Evolutionary conservation across 163 green algal species (phyloP), one percentile per base, ranked within the genome.

Genomic region (Scenedesmus sp.): DNA sequence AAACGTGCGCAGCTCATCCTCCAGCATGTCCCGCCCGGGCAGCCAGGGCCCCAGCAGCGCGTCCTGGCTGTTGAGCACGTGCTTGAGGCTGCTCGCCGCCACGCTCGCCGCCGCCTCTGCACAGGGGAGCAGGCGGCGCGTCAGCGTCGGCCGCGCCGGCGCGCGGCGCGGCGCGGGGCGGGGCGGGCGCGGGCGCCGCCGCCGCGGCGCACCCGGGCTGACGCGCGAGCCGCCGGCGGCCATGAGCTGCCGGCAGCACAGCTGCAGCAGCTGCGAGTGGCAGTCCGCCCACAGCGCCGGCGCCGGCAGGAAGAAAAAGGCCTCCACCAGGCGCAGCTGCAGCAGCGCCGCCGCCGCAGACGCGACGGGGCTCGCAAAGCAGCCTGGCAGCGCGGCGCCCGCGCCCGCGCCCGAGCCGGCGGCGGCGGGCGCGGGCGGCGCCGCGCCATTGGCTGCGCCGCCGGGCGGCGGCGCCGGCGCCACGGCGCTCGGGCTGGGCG

Each of bases 11-110:
- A 97, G 86, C 18, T 89, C 87, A n/a, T 92, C 85, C 66, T 95
- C 90, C 45, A 93, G 75, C 2, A 87, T 82, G 78, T 94, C 91
- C 29, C 80, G 58, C 1, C 87, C 87, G 15, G 82, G 72, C 28
- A 83, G 77, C 82, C 88, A 93, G 0, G 92, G 92, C 14, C 92
- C 92, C 60, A 97, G 78, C 28, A 88, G 70, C 14, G 83, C 85
- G 60, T 96, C 93, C 66, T 93, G 86, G 13, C 50, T 65, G 42
- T 85, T 83, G 42, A 94, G 75, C 31, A 90, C 69, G 11, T 87
- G 70, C 22, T 81, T 86, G 60, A 92, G 72, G 29, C 70, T 79
- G 48, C 74, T 75, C 14, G 33, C 60, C 0, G 85, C 74, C 22
- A 90, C 58, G 4, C 67, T 58, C 10, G 77, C 75, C 0, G 77